Conservation (phyloP, 441 rosid species). For the Jatropha podagrica region DNA sequence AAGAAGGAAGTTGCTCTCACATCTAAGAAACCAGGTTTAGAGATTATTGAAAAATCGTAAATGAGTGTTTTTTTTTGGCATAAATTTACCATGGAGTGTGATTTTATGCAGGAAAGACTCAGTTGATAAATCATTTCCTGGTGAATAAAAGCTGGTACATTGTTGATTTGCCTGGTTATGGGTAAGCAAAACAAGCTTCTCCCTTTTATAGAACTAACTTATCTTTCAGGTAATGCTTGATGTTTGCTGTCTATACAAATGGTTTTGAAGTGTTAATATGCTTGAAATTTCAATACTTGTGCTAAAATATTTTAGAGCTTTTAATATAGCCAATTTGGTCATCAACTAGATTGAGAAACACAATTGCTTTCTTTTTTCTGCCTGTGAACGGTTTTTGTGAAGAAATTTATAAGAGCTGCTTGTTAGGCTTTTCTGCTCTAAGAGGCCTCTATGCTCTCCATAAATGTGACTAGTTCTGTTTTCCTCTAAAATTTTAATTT, state of each 20-base stretch:
- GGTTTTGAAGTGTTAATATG: background rate
- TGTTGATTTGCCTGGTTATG: constrained; percentile 96
- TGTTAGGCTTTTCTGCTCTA: too few species aligned
- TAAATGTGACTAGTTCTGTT: background rate
- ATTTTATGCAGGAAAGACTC: constrained; percentile 73
- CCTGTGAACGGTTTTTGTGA: too few species aligned
- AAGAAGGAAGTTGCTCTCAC: constrained; percentile 92
- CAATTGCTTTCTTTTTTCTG: background rate
- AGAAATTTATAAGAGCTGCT: too few species aligned
- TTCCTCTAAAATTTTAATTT: background rate
- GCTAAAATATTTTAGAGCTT: background rate
- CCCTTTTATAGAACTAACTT: background rate
- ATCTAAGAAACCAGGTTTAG: constrained; percentile 80
- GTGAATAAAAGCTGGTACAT: constrained; percentile 92
- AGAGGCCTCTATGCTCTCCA: too few species aligned
- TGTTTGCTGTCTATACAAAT: background rate
- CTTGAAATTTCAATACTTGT: background rate
- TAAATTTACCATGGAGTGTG: background rate
- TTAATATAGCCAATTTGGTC: background rate
- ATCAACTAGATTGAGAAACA: background rate
- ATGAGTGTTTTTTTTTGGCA: background rate
- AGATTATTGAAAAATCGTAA: background rate
- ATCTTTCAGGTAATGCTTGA: background rate
- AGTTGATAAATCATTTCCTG: constrained; percentile 84
- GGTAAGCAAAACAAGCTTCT: constrained; percentile 43